Base-by-base conservation (phyloP, 2,329 filamentous ascomycete species). In the Curvularia sp. region DNA sequence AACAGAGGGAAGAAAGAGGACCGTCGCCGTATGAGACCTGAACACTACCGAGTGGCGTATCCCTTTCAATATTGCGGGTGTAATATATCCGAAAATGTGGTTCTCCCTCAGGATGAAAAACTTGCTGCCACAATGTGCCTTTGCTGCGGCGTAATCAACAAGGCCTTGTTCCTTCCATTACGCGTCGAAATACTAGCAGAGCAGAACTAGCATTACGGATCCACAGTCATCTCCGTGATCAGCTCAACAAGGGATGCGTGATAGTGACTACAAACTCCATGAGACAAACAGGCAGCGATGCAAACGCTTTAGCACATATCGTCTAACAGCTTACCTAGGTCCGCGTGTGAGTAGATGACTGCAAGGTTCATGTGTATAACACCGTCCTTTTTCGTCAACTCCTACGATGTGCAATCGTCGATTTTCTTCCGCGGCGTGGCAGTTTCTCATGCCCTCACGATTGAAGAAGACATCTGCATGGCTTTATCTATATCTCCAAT, bases 151-250 rank as follows among this genome's bases (percentile, higher is more conserved):
- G 39, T 34, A 43, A 30, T 52, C 21, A 45, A 15, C 41, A 46
- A 41, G n/a, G 30, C 32, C 28, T 28, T 41, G n/a, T 21, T 36
- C 30, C 41, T 45, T 36, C 32, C 25, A 42, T 43, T 51, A 25
- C 30, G 49, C 30, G 25, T 46, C 49, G 8, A 25, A 8, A 21
- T 32, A 39, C 15, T n/a, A 28, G 23, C 32, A 12, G 28, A 47
- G 41, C 6, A 32, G 7, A 34, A 27, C 15, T 34, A 5, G 23
- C 28, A 43, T 34, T n/a, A 27, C 15, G 18, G 25, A 53, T 39
- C 43, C 42, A 43, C 49, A 48, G n/a, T 53, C n/a, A 38, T 53
- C 21, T 46, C 41, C 15, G 43, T 23, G 25, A 38, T 38, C 34
- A 32, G 25, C 49, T 27, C 41, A 53, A 38, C 18, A 45, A 45